Base-by-base conservation (phyloP, 805 yeast species). In the Schwanniomyces occidentalis region DNA sequence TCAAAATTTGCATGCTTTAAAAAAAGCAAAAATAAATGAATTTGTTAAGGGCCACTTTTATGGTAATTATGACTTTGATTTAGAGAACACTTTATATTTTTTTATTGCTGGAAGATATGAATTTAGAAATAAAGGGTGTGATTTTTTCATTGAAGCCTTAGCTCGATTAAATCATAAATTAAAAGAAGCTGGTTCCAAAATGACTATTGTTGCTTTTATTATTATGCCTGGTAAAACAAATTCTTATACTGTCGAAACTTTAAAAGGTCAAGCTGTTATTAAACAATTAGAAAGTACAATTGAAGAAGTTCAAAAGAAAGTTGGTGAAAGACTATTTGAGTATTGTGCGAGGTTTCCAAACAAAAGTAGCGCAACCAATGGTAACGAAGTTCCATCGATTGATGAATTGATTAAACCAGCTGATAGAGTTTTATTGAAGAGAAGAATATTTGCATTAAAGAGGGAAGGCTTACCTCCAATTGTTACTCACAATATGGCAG, bases 91-190 rank as follows among this genome's bases (percentile, higher is more conserved):
- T 5, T 69, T 91, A 42, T 91, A 93, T 63, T 88, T 91, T 63
- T 91, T 91, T 72, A 93, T 88, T 61, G 95, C 98, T 13, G 99
- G 99, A 36, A 79, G 99, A 58, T 91, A 91, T 63, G 99, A 91
- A 70, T 93, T 82, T 63, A 79, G 97, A 56, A 91, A 91, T 61
- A 91, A 91, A 65, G 99, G 99, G 54, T 95, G 88, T 23, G 99
- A 91, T 60, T 82, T 91, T 73, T 91, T 80, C 59, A 86, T 91
- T 50, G 99, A 91, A 64, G 73, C 95, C 2, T 73, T 91, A 41
- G 98, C 98, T 1, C 75, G 99, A 48, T 75, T 91, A 55, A 91
- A 91, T 65, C 91, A 91, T 61, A 75, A 82, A 41, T 76, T 91
- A 54, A 88, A 93, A 66, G 81, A 78, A 38, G 63, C 78, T 4